Percentiles rank a stretch among this genome's conserved stretches.
These are phyloP conservation scores for Dillenia turbinata DNA, from an alignment of 164 flowering plant species.

Conservation along the genomic window DNA sequence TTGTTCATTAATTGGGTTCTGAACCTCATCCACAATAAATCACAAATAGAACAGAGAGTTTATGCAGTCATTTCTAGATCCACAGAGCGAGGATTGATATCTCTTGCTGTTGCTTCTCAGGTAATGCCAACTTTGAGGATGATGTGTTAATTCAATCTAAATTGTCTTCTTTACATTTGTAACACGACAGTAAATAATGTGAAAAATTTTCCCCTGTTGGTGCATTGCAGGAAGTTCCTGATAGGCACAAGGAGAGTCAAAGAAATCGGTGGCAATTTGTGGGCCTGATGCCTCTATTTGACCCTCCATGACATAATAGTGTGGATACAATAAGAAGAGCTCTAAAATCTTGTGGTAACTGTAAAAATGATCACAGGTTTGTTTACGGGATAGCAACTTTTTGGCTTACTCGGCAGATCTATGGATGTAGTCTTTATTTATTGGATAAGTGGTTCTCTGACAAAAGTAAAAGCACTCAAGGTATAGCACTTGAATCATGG, in stretches of 20 bases:
- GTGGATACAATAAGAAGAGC: constrained; percentile 69
- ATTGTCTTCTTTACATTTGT: no score
- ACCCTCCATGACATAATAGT: constrained; percentile 69
- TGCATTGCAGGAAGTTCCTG: constrained; percentile 51
- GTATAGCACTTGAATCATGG: not conserved
- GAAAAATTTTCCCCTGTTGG: not conserved
- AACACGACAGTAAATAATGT: no score
- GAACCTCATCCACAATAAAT: no score
- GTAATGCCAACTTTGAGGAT: no score
- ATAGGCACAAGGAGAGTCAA: constrained; percentile 49
- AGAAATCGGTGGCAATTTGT: constrained; percentile 65
- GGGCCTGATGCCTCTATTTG: constrained; percentile 66
- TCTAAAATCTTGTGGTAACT: constrained; percentile 58
- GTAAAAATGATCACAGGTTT: constrained; percentile 73
- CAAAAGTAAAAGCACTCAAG: not conserved
- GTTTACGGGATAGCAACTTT: no score
- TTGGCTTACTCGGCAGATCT: no score
- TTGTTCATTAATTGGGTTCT: no score
- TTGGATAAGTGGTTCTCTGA: not conserved
- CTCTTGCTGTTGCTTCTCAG: no score
- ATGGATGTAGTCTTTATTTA: not conserved
- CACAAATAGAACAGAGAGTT: no score
- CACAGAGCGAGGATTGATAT: no score
- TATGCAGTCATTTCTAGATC: no score
- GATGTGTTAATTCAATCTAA: no score